Evolutionary conservation across 176 grass and related monocot species (phyloP), one percentile per base, ranked within the genome.

Genomic region (Oryza nivara): DNA sequence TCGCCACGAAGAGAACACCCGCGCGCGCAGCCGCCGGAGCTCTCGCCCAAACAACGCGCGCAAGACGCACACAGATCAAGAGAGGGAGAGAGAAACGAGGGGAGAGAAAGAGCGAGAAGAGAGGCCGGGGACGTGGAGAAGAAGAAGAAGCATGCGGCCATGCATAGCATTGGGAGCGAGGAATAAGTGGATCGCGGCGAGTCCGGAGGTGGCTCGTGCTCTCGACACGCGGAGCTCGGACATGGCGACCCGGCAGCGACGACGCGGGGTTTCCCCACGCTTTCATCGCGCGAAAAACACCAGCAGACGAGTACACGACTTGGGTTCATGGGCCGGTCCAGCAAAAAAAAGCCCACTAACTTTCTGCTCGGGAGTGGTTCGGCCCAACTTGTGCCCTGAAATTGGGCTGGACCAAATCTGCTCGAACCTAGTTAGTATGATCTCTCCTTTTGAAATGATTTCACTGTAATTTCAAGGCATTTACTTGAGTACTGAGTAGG

Each of bases 161-260:
- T 86, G 83, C 83, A 82, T 63, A 28, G 58, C 58, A 5, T 73
- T 75, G 84, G 80, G 79, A 83, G 80, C 64, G 89, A 91, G 84
- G 75, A 87, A 87, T 87, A 80, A 41, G 88, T 91, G 89, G 89
- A 87, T 91, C 85, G 61, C 88, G 88, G 49, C 28, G 86, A 76
- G 76, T 3, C 13, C 70, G 82, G 82, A 38, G 71, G 56, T 65
- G 25, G 19, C 58, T 63, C n/a, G n/a, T 10, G 58, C n/a, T 63
- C 58, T 63, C 58, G 58, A 63, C 58, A 63, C 58, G 58, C 58
- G 58, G 58, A 63, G 20, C 20, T 63, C 58, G n/a, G n/a, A 23
- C 58, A 63, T 63, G 56, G 56, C 52, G 52, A 56, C 0, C 56
- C 1, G 7, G 19, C 19, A 61, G 56, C 5, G 19, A 61, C 56